Conservation (phyloP, 1,139 yeast genomes). For the Geotrichum histeridarum region DNA sequence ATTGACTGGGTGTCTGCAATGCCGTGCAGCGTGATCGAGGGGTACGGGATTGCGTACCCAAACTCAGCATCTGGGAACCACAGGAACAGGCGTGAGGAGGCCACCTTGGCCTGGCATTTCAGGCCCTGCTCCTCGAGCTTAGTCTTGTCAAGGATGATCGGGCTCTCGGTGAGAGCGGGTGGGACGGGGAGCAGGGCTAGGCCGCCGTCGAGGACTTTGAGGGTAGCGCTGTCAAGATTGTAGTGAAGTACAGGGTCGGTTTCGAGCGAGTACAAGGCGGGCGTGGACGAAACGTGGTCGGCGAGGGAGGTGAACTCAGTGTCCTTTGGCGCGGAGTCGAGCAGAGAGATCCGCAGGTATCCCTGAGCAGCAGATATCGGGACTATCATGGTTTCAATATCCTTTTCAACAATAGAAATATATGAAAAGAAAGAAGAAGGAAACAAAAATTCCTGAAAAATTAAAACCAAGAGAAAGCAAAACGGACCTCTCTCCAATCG, state of each 20-base stretch:
- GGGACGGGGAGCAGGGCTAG: constrained; percentile 11
- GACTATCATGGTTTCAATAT: not conserved
- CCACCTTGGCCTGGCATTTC: constrained; percentile 24
- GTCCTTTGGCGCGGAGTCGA: constrained; percentile 26
- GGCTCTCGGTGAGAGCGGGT: not conserved
- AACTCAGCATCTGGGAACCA: constrained; percentile 26
- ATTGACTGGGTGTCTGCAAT: constrained; percentile 24
- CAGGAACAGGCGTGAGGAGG: constrained; percentile 23
- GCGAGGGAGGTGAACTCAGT: constrained; percentile 30
- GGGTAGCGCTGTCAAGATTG: constrained; percentile 18
- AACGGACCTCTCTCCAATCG: not conserved
- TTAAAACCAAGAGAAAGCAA: not conserved
- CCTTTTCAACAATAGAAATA: not conserved
- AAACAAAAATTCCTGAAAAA: no score
- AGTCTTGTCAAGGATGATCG: not conserved
- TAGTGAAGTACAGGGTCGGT: constrained; percentile 34
- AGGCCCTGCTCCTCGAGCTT: not conserved
- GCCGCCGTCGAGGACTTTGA: constrained; percentile 13
- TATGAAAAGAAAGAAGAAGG: not conserved
- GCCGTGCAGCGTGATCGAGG: constrained; percentile 31
- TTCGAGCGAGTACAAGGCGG: constrained; percentile 35
- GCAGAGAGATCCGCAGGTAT: constrained; percentile 17
- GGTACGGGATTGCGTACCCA: constrained; percentile 30
- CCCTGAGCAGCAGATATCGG: not conserved
- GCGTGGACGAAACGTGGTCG: constrained; percentile 36